Evolutionary conservation across 2,329 filamentous ascomycete species (phyloP), one percentile per base, ranked within the genome.

Genomic region (Paraphoma sp.): DNA sequence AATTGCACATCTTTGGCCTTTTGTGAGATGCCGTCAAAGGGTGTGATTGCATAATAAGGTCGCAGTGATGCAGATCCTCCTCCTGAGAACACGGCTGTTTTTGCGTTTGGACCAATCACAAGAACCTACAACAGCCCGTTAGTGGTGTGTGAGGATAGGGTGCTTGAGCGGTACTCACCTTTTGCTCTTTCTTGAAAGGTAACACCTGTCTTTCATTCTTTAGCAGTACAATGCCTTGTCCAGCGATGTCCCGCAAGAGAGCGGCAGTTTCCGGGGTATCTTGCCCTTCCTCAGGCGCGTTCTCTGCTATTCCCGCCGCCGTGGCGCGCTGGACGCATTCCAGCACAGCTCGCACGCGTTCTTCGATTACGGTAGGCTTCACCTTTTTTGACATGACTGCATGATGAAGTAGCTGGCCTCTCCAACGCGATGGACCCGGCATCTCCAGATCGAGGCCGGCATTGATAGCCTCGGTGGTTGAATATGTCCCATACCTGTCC

Each of bases 291-390:
- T 79, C 74, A 63, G 84, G 82, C 62, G 88, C 70, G 10, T 81
- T 78, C 16, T 83, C 76, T 0, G 85, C 74, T 1, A 86, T 85
- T 1, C 23, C 31, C 1, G 82, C 79, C 60, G 86, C 88, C 0
- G 87, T 87, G 44, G 52, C 38, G 9, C 83, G 83, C 69, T 91
- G 87, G 60, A 90, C 89, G 17, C 91, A 78, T 1, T 88, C 87
- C 70, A 86, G 41, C 1, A 62, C 38, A 6, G 53, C 53, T 6
- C 56, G 48, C 1, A 59, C 63, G 3, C 63, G 51, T 4, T 58
- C 50, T 60, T 48, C 60, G 36, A 51, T 64, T 63, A 50, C 69
- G 55, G 28, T 64, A 30, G 80, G 23, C 81, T 79, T 67, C 89
- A 90, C 69, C 90, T 90, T 41, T 3, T 45, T 47, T 8, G 29